phyloP scores from a whole-genome alignment of 352 stramenopile genomes.

The Phytophthora tentaculata region DNA sequence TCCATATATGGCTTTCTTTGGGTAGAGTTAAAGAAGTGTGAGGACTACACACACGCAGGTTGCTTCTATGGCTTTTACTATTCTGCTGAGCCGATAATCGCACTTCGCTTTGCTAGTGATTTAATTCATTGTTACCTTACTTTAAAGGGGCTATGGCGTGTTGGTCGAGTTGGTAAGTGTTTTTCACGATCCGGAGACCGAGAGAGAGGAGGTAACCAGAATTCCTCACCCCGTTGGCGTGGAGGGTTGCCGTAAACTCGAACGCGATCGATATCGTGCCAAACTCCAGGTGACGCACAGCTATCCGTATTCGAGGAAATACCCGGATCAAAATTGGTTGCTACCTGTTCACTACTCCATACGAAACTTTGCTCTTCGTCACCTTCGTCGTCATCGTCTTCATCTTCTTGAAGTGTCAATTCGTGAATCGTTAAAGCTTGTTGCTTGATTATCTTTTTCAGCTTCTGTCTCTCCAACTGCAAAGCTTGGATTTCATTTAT shows the following conservation, averaged over 20 bases:
- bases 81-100: constrained; percentile 9
- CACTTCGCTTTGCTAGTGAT: constrained; percentile 8
- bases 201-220: constrained; percentile 25
- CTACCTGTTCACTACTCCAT: constrained; percentile 20
- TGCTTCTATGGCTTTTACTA: too few relatives aligned
- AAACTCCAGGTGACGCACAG: constrained; percentile 16
- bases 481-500: constrained; percentile 48
- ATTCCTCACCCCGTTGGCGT: constrained; percentile 12
- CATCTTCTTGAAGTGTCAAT: constrained; percentile 77
- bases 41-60: too few relatives aligned
- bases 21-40: too few relatives aligned
- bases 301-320: constrained; percentile 24
- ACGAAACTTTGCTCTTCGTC: constrained; percentile 27
- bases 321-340: constrained; percentile 15
- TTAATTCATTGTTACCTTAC: constrained; percentile 17
- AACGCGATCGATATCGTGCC: constrained; percentile 11
- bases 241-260: constrained; percentile 10
- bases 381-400: constrained; percentile 38
- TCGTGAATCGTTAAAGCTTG: constrained; percentile 82
- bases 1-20: too few relatives aligned
- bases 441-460: constrained; percentile 57
- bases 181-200: constrained; percentile 10
- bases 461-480: constrained; percentile 48
- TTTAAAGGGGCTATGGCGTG: constrained; percentile 22
- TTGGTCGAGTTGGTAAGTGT: constrained; percentile 15